A percentile compares a stretch with the other conserved stretches of the same genome.
phyloP scores from a whole-genome alignment of 108 stramenopile genomes.

The Pseudonitzschia pungens region DNA sequence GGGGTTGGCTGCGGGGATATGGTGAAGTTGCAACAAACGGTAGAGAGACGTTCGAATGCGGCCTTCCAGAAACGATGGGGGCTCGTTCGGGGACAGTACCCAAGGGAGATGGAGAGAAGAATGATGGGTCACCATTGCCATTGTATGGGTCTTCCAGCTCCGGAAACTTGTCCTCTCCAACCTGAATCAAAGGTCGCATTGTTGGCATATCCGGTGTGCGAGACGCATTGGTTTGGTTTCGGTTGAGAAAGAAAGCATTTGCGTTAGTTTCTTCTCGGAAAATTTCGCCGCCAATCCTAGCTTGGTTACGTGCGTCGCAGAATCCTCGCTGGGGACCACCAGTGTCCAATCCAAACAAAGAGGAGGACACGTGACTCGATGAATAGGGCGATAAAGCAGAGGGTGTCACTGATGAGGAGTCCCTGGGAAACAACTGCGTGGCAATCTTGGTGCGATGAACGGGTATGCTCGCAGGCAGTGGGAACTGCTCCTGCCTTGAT shows the following conservation, averaged over 20 bases:
- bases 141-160: background rate
- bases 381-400: background rate
- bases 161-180: background rate
- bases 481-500: background rate
- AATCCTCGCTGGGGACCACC: background rate
- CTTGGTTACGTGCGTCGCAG: background rate
- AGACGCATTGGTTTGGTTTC: background rate
- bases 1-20: background rate
- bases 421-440: background rate
- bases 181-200: background rate
- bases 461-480: background rate
- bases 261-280: background rate
- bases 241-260: background rate
- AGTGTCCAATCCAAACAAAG: background rate
- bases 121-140: background rate
- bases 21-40: background rate
- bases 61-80: background rate
- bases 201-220: background rate
- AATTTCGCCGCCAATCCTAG: background rate
- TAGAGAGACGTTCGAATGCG: background rate
- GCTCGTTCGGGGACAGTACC: background rate
- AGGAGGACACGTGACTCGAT: background rate
- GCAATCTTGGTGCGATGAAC: background rate
- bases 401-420: background rate
- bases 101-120: background rate